These are phyloP conservation scores for Psilocybe cubensis DNA, from an alignment of 768 basidiomycete genomes.

Conservation along the genomic window DNA sequence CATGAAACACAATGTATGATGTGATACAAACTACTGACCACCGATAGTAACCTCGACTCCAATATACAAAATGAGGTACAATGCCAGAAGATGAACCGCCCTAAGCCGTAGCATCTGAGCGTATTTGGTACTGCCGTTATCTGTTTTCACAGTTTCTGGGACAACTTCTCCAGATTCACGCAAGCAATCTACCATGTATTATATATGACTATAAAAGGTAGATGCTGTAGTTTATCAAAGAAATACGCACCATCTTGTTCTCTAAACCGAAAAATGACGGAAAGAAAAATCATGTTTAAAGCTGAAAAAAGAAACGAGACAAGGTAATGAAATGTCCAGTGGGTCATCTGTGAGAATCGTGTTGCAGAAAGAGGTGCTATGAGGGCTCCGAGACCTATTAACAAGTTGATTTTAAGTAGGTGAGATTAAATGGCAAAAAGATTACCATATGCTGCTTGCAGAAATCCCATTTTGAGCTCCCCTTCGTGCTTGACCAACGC, in stretches of 20 bases:
- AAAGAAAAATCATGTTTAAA: slow-evolving; percentile 55
- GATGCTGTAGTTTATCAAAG: background rate
- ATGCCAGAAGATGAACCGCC: slow-evolving; percentile 60
- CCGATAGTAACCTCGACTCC: slow-evolving; percentile 66
- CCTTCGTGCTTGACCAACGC: slow-evolving; percentile 57
- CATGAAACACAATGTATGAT: no score
- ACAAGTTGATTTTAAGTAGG: no score
- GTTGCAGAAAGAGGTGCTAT: slow-evolving; percentile 77
- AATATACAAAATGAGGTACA: slow-evolving; percentile 66
- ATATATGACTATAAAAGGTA: background rate
- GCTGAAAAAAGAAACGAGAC: slow-evolving; percentile 65
- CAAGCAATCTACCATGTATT: slow-evolving; percentile 48
- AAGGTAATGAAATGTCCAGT: slow-evolving; percentile 85
- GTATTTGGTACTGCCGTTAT: slow-evolving; percentile 23
- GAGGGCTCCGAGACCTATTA: slow-evolving; percentile 68
- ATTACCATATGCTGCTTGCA: slow-evolving; percentile 54
- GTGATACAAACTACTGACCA: no score
- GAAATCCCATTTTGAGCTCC: slow-evolving; percentile 63
- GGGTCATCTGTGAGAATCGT: slow-evolving; percentile 64
- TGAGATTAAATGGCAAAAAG: no score
- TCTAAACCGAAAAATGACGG: slow-evolving; percentile 64
- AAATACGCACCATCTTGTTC: slow-evolving; percentile 64
- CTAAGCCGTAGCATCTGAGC: slow-evolving; percentile 52
- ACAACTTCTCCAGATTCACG: slow-evolving; percentile 51
- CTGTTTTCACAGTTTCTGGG: slow-evolving; percentile 29